Conservation (phyloP, 768 basidiomycete species). For the Rhodotorula diobovata region DNA sequence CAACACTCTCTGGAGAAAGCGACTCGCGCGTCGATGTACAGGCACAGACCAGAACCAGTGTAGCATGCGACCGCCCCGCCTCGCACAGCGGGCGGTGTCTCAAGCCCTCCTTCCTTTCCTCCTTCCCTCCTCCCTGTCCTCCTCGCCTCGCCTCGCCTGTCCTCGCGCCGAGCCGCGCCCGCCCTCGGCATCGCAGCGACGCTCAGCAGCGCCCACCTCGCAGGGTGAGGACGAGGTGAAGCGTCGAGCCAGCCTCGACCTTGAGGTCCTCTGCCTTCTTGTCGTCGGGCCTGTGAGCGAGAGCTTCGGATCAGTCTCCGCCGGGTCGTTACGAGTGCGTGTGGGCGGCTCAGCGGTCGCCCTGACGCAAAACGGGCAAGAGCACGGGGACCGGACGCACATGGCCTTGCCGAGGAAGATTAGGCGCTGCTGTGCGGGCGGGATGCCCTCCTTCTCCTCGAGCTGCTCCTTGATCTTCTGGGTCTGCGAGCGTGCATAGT, state of each 20-base stretch:
- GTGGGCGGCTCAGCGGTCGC: too few relatives aligned
- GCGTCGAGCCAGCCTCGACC: conserved; percentile 74
- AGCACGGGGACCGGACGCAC: conserved; percentile 51
- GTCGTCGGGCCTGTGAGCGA: conserved; percentile 68
- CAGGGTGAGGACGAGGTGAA: conserved; percentile 91
- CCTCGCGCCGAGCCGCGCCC: too few relatives aligned
- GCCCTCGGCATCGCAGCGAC: too few relatives aligned
- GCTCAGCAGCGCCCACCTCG: conserved; percentile 64
- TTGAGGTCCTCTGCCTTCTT: conserved; percentile 81
- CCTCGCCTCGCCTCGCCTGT: neutral
- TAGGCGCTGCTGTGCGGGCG: conserved; percentile 88
- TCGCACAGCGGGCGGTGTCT: neutral
- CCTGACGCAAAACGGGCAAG: neutral
- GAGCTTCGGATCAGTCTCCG: too few relatives aligned
- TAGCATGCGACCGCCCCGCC: neutral
- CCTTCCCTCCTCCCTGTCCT: neutral
- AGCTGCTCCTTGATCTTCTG: conserved; percentile 93
- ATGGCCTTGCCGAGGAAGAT: conserved; percentile 91
- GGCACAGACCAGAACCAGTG: neutral
- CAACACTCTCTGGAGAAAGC: too few relatives aligned
- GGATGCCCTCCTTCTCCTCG: conserved; percentile 96
- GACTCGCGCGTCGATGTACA: neutral
- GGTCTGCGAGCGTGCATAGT: conserved; percentile 56
- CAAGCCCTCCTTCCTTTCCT: neutral
- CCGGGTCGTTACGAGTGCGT: too few relatives aligned